Base-by-base conservation (phyloP, 1,139 yeast genomes). In the Magnusiomyces magnusii region DNA sequence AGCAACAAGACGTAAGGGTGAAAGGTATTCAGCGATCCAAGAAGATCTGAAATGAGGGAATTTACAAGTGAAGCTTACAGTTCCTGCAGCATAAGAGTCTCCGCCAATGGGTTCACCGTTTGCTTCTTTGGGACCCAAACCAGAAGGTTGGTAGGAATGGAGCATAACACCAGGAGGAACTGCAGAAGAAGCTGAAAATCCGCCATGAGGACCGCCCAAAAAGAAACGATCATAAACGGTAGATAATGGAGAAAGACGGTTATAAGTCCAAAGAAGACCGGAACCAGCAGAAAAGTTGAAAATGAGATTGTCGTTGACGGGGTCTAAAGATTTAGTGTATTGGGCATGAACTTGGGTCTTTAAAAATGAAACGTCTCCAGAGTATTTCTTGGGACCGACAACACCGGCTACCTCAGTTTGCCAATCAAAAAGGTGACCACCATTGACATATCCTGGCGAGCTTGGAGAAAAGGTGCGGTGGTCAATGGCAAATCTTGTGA, bases 131-230 rank as follows among this genome's bases (percentile, higher is more conserved):
- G 96, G 95, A 0, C 96, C 96, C 53, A 89, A 69, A 0, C 95
- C 92, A 71, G 86, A 84, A 64, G 81, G 73, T 42, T 76, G 73
- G 68, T 85, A 85, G 1, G 88, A 84, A 58, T 91, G 75, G 2
- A 86, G 56, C 23, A 55, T n/a, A n/a, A 53, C 57, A 21, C 58
- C 58, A 31, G 51, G 47, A 27, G 58, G 60, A 9, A 19, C 34
- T 13, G 49, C 28, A 3, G 60, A 49, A 42, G 55, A 54, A 25
- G 57, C 58, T 10, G 52, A 47, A 25, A 54, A 36, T 17, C 57
- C 82, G 64, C 84, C 88, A 65, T 84, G 84, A 3, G 91, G 86
- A 0, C 92, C 90, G 67, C 87, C 83, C 25, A 84, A 72, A 64
- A 80, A 79, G 60, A 80, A 73, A 57, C 71, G 71, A 63, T 76